Evolutionary conservation across 2,329 filamentous ascomycete species (phyloP), one percentile per base, ranked within the genome.

Genomic region (Diaporthe sp.): DNA sequence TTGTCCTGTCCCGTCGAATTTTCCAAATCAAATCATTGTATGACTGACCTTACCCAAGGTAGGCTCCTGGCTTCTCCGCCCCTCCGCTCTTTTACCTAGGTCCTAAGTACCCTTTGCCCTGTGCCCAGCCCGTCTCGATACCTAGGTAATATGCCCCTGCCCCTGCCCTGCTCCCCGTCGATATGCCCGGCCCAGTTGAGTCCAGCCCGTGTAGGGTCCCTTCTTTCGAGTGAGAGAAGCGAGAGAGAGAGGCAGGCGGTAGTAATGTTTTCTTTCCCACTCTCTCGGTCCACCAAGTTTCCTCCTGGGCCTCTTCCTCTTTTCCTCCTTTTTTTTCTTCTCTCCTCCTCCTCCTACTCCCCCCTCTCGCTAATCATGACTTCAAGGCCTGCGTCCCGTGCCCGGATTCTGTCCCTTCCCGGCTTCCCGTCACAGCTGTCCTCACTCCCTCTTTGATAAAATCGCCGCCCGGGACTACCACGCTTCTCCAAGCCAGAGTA

Each of bases 191-290:
- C 47, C 63, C 63, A 67, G 31, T 51, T 51, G 44, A 37, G 63
- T 55, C 47, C 65, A 51, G 28, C 31, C 63, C 22, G 31, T 22
- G 47, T 39, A n/a, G 22, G 47, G 31, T 53, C 63, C 65, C 47
- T 53, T 68, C 47, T 39, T 39, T 51, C 28, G 63, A 51, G 63
- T 51, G 63, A 51, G 63, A 65, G 60, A 15, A 37, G 31, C 37
- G 42, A n/a, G 17, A 37, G 63, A 39, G 31, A 37, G 20, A 51
- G 10, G 25, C 3, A 31, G 25, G 13, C 25, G 15, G 37, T 70
- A 13, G 65, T 70, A 55, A 70, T 70, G 49, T 70, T 70, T 70
- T 70, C 65, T 70, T 53, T 42, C 49, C 65, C 65, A 53, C 65
- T 31, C 65, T 67, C 63, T 42, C n/a, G n/a, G 49, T 70, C 65